Evolutionary conservation across 1,139 yeast species (phyloP), one percentile per base, ranked within the genome.

Genomic region (Lipomyces yarrowii): DNA sequence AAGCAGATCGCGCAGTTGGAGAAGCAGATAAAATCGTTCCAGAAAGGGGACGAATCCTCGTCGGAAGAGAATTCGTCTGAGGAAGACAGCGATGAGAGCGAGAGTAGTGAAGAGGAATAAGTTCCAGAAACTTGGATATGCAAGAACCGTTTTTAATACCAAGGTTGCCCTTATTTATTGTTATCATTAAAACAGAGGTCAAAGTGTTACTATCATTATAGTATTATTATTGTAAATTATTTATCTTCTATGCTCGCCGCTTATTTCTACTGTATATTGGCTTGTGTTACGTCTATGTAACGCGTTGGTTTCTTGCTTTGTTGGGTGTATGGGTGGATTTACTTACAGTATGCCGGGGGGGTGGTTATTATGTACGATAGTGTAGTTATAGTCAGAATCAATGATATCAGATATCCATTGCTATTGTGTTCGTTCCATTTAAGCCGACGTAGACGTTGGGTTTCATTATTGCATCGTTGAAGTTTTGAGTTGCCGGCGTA

Each of bases 1-100:
- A 67, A 69, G 56, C 71, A 70, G 64, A 67, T 71, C 48, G 69
- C 65, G 30, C 63, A 61, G 55, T 61, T 70, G 39, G 72, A 71
- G 62, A 67, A 67, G 58, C 71, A 71, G 63, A 60, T 70, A 8
- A 68, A 67, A 62, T 30, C 64, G 35, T 57, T 57, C 26, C 54
- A 35, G 61, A 56, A 59, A 39, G 55, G 35, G 13, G 60, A 57
- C 15, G 68, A 57, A n/a, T 42, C 61, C 10, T 53, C 57, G 11
- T 63, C 60, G 7, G 64, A 64, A 26, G 64, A 60, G 51, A 56
- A 57, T 23, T 66, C 69, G 35, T 58, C 63, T 8, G 69, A 64
- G 10, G 69, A 67, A 4, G 70, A 65, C 51, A 52, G 55, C 21
- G 66, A 63, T 15, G 64, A 39, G 35, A 68, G 69, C 51, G 70